Base-by-base conservation (phyloP, 1,139 yeast species). In the Hemisphaericaspora subhashii region DNA sequence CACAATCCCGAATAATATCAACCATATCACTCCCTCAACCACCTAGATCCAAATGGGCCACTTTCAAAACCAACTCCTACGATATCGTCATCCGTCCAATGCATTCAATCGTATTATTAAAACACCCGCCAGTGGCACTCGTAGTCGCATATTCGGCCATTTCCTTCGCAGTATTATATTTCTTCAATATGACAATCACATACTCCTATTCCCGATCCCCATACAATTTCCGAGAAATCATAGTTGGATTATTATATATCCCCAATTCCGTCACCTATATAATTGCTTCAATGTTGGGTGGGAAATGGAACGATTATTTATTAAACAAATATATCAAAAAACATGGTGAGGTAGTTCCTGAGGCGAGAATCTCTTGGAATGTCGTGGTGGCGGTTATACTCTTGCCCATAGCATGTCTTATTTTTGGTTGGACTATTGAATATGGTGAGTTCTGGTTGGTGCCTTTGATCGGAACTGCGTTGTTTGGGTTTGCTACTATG, bases 401-500 rank as follows among this genome's bases (percentile, higher is more conserved):
- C 4, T 79, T 76, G 42, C 88, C 92, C 0, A 71, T 80, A 1
- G 77, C 95, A 0, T 66, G 87, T 44, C 58, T 87, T 22, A 77
- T 86, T 15, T 83, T 83, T 51, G 96, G 96, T 1, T 88, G 96
- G 96, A 76, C 90, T 38, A 70, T 87, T 16, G 74, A 83, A 40
- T 74, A 71, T 46, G 72, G 80, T 10, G 70, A 75, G 28, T 81
- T 79, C 47, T 88, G 96, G 96, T 79, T 83, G 1, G 72, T 81
- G 4, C 96, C 83, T 6, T 73, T 83, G 47, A 68, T 88, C 8
- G 96, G 96, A 0, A 82, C 94, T 3, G 86, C 90, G 1, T 46
- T 86, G 5, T 86, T 83, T 58, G 96, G 96, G 0, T 79, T 84
- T 55, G 86, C 92, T 0, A 80, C 88, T 17, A 86, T 87, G 95